Evolutionary conservation across 805 yeast species (phyloP).

Genomic region (Teunomyces lycoperdinae): DNA sequence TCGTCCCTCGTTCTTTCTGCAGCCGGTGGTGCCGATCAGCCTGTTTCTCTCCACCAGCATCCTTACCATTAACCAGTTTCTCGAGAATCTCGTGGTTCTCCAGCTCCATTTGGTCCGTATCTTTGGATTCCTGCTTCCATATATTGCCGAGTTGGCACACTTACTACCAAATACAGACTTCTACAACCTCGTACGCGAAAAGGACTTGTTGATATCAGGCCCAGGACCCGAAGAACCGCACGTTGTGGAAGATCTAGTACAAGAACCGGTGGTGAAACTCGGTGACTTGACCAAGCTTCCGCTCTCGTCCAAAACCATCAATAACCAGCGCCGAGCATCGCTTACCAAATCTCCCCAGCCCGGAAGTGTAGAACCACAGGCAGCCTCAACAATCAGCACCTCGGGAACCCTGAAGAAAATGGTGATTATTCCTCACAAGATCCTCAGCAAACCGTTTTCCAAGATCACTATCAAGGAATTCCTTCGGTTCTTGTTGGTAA

Average conservation of each 20-base stretch:
- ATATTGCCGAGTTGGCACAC: constrained; percentile 14
- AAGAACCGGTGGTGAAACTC: constrained; percentile 25
- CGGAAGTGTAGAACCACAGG: not conserved
- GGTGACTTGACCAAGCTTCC: constrained; percentile 24
- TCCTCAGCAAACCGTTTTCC: constrained; percentile 39
- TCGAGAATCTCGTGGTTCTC: constrained; percentile 20
- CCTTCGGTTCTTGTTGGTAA: constrained; percentile 31
- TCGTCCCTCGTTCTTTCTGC: constrained; percentile 17
- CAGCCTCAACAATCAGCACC: not conserved
- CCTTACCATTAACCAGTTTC: constrained; percentile 17
- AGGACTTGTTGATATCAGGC: constrained; percentile 27
- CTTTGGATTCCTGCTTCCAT: constrained; percentile 16
- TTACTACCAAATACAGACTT: constrained; percentile 22
- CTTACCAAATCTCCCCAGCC: not conserved
- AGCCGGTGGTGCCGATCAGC: constrained; percentile 25
- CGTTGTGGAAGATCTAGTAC: constrained; percentile 8
- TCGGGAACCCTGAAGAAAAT: constrained; percentile 16
- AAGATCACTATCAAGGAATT: constrained; percentile 36
- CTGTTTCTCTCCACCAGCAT: constrained; percentile 27
- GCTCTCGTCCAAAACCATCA: constrained; percentile 15
- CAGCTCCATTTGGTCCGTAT: constrained; percentile 14
- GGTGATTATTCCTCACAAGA: constrained; percentile 40
- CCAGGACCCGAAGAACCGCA: constrained; percentile 7
- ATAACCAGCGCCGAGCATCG: constrained; percentile 13
- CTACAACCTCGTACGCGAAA: constrained; percentile 30